Conservation (phyloP, 441 rosid genomes). For the Erodium moschatum region DNA sequence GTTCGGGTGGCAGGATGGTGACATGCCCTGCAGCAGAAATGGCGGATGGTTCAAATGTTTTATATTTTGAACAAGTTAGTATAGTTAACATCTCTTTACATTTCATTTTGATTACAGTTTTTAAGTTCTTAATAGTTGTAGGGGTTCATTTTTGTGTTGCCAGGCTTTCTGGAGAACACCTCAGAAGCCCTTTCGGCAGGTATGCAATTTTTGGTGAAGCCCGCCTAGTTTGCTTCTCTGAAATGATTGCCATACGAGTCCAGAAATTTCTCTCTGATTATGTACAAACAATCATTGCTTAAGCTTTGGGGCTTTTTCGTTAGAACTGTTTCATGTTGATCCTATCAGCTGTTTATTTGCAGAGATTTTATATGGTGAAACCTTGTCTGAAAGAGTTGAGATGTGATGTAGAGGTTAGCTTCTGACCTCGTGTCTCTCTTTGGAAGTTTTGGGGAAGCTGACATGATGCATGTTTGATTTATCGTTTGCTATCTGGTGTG, state of each 20-base stretch:
- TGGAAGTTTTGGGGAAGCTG: background rate
- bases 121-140: background rate
- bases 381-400: constrained; percentile 86
- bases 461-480: background rate
- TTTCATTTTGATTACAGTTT: constrained; percentile 13
- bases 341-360: constrained; percentile 28
- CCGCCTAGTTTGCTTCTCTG: background rate
- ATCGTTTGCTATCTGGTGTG: background rate
- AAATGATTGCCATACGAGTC: background rate
- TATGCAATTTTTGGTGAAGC: constrained; percentile 18
- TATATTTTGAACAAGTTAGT: constrained; percentile 62
- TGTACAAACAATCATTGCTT: background rate
- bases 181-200: constrained; percentile 89
- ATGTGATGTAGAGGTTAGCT: constrained; percentile 82
- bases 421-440: constrained; percentile 10
- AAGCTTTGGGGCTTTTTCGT: background rate
- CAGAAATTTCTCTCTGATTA: background rate
- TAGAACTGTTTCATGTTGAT: constrained; percentile 8
- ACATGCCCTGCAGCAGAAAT: constrained; percentile 78
- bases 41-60: constrained; percentile 78
- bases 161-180: constrained; percentile 94
- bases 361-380: constrained; percentile 85
- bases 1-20: constrained; percentile 46
- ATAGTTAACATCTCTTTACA: constrained; percentile 1
- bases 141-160: background rate